A percentile compares a stretch with the other conserved stretches of the same genome.
Evolutionary conservation across 176 grass and related monocot species (phyloP).

Genomic region (Carex pumila): DNA sequence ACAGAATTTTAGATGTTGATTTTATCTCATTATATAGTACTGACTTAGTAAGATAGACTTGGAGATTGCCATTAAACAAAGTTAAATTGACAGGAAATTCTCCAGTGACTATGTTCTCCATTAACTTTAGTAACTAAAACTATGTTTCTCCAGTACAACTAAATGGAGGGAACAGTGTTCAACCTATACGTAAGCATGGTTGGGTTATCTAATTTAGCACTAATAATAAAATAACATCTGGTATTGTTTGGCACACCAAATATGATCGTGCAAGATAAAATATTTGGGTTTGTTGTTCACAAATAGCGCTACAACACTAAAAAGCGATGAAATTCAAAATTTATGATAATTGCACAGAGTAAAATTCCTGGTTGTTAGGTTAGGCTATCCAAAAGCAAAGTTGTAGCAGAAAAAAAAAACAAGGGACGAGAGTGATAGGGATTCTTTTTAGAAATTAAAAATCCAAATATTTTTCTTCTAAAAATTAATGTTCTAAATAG

Average conservation of each 20-base stretch:
- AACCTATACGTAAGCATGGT: background rate
- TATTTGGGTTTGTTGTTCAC: background rate
- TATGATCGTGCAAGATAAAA: background rate
- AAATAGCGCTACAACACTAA: background rate
- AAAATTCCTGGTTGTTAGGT: constrained; percentile 6
- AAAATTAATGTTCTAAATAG: too few species aligned
- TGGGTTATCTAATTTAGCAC: constrained; percentile 19
- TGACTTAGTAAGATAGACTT: background rate
- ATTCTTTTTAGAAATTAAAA: too few species aligned
- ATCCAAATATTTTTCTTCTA: too few species aligned
- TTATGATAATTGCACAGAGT: background rate
- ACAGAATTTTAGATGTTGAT: background rate
- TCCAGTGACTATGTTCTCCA: constrained; percentile 13
- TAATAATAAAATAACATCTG: constrained; percentile 3
- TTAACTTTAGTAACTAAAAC: background rate
- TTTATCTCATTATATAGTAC: constrained; percentile 5
- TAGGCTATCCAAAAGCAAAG: constrained; percentile 8
- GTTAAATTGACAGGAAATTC: background rate
- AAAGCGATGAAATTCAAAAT: background rate
- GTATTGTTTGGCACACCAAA: constrained; percentile 14
- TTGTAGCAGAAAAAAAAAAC: background rate
- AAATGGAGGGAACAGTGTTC: background rate
- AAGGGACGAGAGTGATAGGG: background rate
- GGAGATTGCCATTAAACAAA: background rate
- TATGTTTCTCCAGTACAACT: background rate